Evolutionary conservation across 2,329 filamentous ascomycete genomes (phyloP), one percentile per base, ranked within the genome.

Genomic region (Monosporascus sp.): DNA sequence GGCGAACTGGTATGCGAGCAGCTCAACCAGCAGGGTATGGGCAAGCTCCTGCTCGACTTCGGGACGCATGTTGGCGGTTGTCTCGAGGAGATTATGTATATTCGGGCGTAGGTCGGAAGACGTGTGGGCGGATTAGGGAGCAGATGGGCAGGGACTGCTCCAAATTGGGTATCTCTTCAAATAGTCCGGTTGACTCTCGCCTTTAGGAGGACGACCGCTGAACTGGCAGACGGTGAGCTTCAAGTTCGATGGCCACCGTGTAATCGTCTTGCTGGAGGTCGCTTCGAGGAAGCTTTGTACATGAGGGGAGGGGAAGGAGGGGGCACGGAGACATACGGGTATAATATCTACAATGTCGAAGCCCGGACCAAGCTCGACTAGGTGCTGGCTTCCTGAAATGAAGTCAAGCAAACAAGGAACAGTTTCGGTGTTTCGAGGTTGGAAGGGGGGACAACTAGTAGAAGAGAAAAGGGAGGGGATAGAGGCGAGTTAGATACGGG

Each of bases 1-100:
- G 66, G 94, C 94, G 74, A 99, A 99, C 73, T 99, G 94, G 76
- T 97, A 99, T 79, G 94, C 94, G 64, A 99, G 86, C 60, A 99
- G 89, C 86, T 99, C 94, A 62, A 99, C 90, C 71, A 99, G 89
- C 75, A 99, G 85, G 63, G 93, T 97, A 76, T 99, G 93, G 70
- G 94, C 89, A 74, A 99, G 89, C 81, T 99, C 94, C 77, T 99
- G 94, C 86, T 99, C 93, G 74, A 97, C 82, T 84, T 99, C 94
- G 74, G 94, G 94, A 80, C 90, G 90, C 93, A 97, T 97, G 66
- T 67, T 87, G 77, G 67, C 53, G 49, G 62, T 53, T 53, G 58
- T 49, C 50, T 54, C 52, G 56, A 50, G 52, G 52, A 57, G 54
- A 46, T 50, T 58, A 48, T 49, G 50, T 49, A 51, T 51, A 54